Base-by-base conservation (phyloP, 1,284 basidiomycete genomes). In the Puccinia brachypodii region DNA sequence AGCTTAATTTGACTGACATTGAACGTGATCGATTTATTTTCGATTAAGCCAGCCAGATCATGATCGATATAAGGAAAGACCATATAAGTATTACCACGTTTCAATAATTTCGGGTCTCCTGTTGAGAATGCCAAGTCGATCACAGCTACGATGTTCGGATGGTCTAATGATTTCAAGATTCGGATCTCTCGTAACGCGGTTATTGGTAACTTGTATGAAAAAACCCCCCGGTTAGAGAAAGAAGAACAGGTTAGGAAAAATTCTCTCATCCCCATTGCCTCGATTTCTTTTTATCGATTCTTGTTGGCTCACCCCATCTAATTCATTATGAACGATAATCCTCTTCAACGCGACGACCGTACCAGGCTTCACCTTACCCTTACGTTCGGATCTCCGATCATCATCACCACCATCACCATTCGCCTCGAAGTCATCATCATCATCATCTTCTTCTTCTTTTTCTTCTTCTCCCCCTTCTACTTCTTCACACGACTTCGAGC, bases 51-150 rank as follows among this genome's bases (percentile, higher is more conserved):
- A 14, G 96, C 95, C 33, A 99, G 90, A 87, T 99, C 96, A 86
- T 99, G 97, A 85, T 98, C 96, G 95, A 98, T 98, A 88, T 97
- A 99, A 0, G 96, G 96, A 86, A 98, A 98, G 44, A 98, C 96
- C 96, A 99, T 98, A 88, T 94, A 98, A 25, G 90, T 88, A 73
- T 89, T 89, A 71, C 95, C 89, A 64, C 92, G 90, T 82, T 84
- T 84, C 22, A 84, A 81, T 14, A 73, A 76, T 40, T 64, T 58
- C 56, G 87, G 85, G 40, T 85, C 90, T 90, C 85, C 84, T 85
- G 81, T 53, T 25, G 16, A 84, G 44, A 89, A 88, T 0, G 98
- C 95, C 92, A 99, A 97, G 87, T 98, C 95, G 79, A 95, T 87
- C 64, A 98, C 91, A 36, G 94, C 90, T 1, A 99, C 92, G 76